A percentile compares a stretch with the other conserved stretches of the same genome.
Conservation (phyloP, 2,329 filamentous ascomycete species). For the Penicillium sp. region DNA sequence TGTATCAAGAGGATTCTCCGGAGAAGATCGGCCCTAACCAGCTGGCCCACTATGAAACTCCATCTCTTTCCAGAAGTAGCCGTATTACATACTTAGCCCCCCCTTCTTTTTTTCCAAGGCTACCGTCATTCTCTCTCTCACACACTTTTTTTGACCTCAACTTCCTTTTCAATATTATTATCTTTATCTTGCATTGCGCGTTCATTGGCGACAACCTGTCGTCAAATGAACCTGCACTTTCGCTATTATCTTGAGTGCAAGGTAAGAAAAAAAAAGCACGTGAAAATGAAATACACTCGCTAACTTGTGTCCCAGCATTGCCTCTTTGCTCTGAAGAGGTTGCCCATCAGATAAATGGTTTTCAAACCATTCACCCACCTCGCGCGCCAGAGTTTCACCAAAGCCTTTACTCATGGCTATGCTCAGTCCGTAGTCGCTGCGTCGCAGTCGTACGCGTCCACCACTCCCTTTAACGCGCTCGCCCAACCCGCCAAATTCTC, state of each 20-base stretch:
- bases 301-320: slow-evolving; percentile 40
- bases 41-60: slow-evolving; percentile 21
- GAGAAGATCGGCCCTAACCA: slow-evolving; percentile 26
- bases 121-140: not conserved
- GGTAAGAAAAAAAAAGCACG: slow-evolving; percentile 51
- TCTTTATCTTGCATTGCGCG: slow-evolving; percentile 56
- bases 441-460: slow-evolving; percentile 77
- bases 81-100: not conserved
- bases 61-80: slow-evolving; percentile 24
- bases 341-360: slow-evolving; percentile 79
- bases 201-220: slow-evolving; percentile 79
- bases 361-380: slow-evolving; percentile 71
- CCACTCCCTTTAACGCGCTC: slow-evolving; percentile 57
- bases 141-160: not conserved
- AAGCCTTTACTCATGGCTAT: slow-evolving; percentile 97
- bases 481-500: slow-evolving; percentile 52
- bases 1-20: slow-evolving; percentile 19
- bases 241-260: slow-evolving; percentile 58
- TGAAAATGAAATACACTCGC: slow-evolving; percentile 1
- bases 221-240: slow-evolving; percentile 99
- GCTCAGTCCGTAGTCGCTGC: slow-evolving; percentile 96
- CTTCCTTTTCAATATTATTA: slow-evolving; percentile 8
- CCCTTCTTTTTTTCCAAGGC: slow-evolving; percentile 12
- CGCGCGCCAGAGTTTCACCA: slow-evolving; percentile 95
- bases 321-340: slow-evolving; percentile 64